Conservation (phyloP, 2,329 filamentous ascomycete genomes). For the Davidsoniella neocaledoniae region DNA sequence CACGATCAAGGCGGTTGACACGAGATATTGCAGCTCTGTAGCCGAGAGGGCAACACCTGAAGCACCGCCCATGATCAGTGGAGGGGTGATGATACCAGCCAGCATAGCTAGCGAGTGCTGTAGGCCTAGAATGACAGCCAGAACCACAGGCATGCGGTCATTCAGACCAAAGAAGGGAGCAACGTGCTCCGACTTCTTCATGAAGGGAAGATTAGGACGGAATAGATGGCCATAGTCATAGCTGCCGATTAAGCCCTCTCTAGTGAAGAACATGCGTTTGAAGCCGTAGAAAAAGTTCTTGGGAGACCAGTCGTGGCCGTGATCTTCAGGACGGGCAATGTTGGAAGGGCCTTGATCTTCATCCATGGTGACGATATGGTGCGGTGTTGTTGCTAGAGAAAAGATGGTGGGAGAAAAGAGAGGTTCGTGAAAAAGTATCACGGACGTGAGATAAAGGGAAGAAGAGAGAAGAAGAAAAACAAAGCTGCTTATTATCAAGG, state of each 20-base stretch:
- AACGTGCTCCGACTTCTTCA: constrained; percentile 40
- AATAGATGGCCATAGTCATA: constrained; percentile 91
- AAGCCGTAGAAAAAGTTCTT: constrained; percentile 14
- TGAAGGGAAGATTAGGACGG: constrained; percentile 65
- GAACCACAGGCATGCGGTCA: constrained; percentile 57
- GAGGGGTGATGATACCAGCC: constrained; percentile 59
- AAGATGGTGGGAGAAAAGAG: not conserved
- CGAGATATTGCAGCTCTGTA: constrained; percentile 55
- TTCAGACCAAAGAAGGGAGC: constrained; percentile 75
- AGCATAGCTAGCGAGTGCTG: constrained; percentile 69
- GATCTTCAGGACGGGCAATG: constrained; percentile 27
- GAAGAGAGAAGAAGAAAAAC: not conserved
- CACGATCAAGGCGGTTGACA: constrained; percentile 63
- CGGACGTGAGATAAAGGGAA: not conserved
- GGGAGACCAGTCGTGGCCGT: constrained; percentile 16
- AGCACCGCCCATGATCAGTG: constrained; percentile 49
- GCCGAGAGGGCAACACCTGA: constrained; percentile 45
- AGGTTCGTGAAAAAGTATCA: not conserved
- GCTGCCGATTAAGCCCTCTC: constrained; percentile 60
- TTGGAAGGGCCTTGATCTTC: constrained; percentile 36
- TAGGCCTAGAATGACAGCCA: constrained; percentile 59
- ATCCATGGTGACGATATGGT: constrained; percentile 27
- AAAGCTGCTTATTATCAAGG: not conserved
- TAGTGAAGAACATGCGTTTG: constrained; percentile 32
- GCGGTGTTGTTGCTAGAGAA: not conserved